These are phyloP conservation scores for Naganishia sp. DNA, from an alignment of 1,284 basidiomycete species.

Conservation along the genomic window DNA sequence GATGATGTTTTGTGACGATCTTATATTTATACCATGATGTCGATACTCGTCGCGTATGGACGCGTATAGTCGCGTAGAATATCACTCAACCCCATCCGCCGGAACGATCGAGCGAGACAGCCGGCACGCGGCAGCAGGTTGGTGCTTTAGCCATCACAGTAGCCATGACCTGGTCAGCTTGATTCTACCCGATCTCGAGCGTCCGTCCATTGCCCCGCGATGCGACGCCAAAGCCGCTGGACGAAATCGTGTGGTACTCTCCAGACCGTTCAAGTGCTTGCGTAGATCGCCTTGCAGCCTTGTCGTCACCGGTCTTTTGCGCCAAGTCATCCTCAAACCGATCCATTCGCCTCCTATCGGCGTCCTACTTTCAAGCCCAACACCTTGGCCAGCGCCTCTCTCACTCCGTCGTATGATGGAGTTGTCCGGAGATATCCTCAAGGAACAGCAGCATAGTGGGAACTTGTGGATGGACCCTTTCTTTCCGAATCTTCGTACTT, in stretches of 20 bases:
- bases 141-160: not conserved
- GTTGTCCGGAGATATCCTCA: slow-evolving; percentile 24
- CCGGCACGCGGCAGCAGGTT: not conserved
- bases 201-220: not conserved
- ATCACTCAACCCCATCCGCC: slow-evolving; percentile 4
- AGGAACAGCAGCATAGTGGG: slow-evolving; percentile 24
- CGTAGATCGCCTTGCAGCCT: slow-evolving; percentile 6
- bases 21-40: slow-evolving; percentile 12
- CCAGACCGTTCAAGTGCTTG: slow-evolving; percentile 2
- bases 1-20: slow-evolving; percentile 3
- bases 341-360: not conserved
- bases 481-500: slow-evolving; percentile 17
- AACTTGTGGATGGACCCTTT: slow-evolving; percentile 23
- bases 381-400: slow-evolving; percentile 2
- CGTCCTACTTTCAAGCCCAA: not conserved
- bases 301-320: slow-evolving; percentile 3
- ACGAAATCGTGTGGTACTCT: not conserved
- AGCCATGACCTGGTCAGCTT: too few relatives aligned
- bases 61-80: not conserved
- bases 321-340: slow-evolving; percentile 4
- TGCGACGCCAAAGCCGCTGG: not conserved
- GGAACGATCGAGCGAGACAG: not conserved
- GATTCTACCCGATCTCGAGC: too few relatives aligned
- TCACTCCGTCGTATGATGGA: not conserved
- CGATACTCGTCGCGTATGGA: not conserved